phyloP scores from a whole-genome alignment of 164 flowering plant species.

The Annona squamosa region DNA sequence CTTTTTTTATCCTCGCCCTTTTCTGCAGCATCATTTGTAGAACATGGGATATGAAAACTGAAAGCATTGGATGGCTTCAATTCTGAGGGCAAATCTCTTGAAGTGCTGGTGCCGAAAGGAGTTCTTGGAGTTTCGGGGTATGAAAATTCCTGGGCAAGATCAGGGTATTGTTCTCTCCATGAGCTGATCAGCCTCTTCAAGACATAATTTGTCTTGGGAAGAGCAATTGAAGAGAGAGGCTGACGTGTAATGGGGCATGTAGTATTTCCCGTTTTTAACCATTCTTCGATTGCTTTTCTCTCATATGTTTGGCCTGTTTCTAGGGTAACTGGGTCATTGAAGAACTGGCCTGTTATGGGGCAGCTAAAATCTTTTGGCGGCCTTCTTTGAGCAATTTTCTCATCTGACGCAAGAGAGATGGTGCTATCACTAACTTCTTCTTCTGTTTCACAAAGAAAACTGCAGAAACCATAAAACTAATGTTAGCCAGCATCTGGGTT shows the following conservation, averaged over 20 bases:
- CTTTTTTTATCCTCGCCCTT: slow-evolving; percentile 27
- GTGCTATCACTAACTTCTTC: slow-evolving; percentile 42
- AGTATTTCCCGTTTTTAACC: slow-evolving; percentile 64
- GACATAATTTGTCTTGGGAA: slow-evolving; percentile 74
- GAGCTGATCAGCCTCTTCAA: slow-evolving; percentile 62
- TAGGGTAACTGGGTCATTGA: slow-evolving; percentile 75
- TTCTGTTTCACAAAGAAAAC: slow-evolving; percentile 36
- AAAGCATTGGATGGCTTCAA: slow-evolving; percentile 18
- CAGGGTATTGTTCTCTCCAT: slow-evolving; percentile 76
- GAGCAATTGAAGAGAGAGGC: slow-evolving; percentile 38
- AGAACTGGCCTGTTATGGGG: slow-evolving; percentile 66
- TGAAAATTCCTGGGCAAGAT: slow-evolving; percentile 54
- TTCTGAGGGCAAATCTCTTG: slow-evolving; percentile 21
- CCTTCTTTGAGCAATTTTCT: slow-evolving; percentile 38
- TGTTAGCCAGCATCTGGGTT: neutral
- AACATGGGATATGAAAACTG: slow-evolving; percentile 17
- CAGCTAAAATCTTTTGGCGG: slow-evolving; percentile 79
- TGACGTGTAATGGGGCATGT: slow-evolving; percentile 77
- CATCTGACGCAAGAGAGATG: slow-evolving; percentile 37
- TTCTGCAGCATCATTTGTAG: slow-evolving; percentile 11
- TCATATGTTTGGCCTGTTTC: slow-evolving; percentile 88
- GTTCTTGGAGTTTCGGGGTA: slow-evolving; percentile 42
- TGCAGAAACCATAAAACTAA: slow-evolving; percentile 20
- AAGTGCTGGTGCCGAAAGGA: slow-evolving; percentile 22
- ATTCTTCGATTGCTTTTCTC: slow-evolving; percentile 77